These are phyloP conservation scores for Fusarium sp. DNA, from an alignment of 2,329 filamentous ascomycete species.

Conservation along the genomic window DNA sequence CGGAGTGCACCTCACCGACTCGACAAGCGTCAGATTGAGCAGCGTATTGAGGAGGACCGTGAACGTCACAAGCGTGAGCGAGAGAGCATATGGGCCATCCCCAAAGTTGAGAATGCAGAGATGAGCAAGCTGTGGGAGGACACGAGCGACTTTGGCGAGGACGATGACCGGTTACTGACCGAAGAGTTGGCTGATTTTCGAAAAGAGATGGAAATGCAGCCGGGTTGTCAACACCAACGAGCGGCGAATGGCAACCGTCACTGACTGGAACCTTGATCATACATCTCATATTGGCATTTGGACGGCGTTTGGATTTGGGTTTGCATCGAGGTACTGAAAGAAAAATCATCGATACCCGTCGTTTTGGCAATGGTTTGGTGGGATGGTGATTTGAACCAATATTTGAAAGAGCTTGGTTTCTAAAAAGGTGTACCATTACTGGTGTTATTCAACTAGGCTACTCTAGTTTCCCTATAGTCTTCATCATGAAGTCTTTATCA, in stretches of 20 bases:
- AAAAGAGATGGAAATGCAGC: conserved; percentile 55
- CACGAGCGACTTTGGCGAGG: conserved; percentile 85
- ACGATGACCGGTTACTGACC: conserved; percentile 80
- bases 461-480: background rate
- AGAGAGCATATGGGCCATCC: conserved; percentile 94
- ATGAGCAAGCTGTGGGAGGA: conserved; percentile 88
- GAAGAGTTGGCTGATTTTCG: conserved; percentile 75
- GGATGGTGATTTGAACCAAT: conserved; percentile 7
- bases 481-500: background rate
- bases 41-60: conserved; percentile 95
- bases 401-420: background rate
- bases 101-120: conserved; percentile 72
- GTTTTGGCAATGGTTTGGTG: conserved; percentile 24
- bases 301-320: conserved; percentile 46
- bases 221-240: conserved; percentile 54
- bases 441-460: background rate
- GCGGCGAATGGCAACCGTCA: conserved; percentile 47
- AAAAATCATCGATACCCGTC: conserved; percentile 48
- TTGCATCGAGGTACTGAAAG: conserved; percentile 25
- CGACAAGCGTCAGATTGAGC: conserved; percentile 91
- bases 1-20: conserved; percentile 58
- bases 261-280: conserved; percentile 23
- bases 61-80: conserved; percentile 92
- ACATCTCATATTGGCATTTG: conserved; percentile 21
- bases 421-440: background rate